Evolutionary conservation across 345 rosid species (phyloP).

Genomic region (Populus ilicifolia): DNA sequence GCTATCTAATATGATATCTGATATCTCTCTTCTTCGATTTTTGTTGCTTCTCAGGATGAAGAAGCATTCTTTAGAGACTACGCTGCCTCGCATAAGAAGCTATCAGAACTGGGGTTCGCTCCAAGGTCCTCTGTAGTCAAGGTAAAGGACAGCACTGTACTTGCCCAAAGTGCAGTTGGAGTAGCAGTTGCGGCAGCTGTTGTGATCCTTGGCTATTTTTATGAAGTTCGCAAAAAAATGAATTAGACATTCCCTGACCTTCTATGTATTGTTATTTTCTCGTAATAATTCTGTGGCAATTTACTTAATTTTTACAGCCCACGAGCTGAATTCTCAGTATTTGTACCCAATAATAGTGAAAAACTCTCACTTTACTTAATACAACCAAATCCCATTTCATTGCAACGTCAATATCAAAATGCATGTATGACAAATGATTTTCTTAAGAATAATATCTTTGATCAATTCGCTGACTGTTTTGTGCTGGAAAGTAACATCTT

Average conservation of each 20-base stretch:
- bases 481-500: background rate
- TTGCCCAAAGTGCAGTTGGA: slow-evolving; percentile 82
- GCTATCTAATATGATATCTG: background rate
- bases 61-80: slow-evolving; percentile 78
- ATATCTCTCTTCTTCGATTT: background rate
- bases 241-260: slow-evolving; percentile 25
- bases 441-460: background rate
- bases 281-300: background rate
- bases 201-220: slow-evolving; percentile 69
- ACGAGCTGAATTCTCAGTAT: slow-evolving; percentile 5
- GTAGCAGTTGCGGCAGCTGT: slow-evolving; percentile 78
- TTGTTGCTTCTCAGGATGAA: slow-evolving; percentile 58
- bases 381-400: background rate
- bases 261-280: background rate
- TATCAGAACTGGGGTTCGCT: slow-evolving; percentile 78
- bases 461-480: background rate
- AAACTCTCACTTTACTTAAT: background rate
- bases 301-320: background rate
- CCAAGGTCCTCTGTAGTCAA: slow-evolving; percentile 44
- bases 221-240: slow-evolving; percentile 67
- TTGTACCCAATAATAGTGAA: background rate
- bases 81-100: slow-evolving; percentile 75
- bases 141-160: slow-evolving; percentile 44
- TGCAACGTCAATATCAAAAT: background rate
- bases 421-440: background rate